Percentiles rank a stretch among this genome's conserved stretches.
Conservation (phyloP, 768 basidiomycete genomes). For the Termitomyces bulborhizus region DNA sequence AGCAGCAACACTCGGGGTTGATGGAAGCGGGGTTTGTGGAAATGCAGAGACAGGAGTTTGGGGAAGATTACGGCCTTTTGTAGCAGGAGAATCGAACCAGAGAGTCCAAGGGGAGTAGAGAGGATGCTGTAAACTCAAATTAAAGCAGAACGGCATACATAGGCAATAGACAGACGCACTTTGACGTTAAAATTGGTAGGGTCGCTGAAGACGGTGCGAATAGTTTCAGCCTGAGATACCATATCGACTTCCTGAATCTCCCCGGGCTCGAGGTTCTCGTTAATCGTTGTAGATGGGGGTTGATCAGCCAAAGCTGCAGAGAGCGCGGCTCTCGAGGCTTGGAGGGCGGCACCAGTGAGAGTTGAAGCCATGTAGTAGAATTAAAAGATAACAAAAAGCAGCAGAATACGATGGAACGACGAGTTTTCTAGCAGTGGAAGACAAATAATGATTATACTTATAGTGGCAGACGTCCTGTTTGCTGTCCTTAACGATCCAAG, state of each 20-base stretch:
- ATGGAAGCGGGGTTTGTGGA: constrained; percentile 66
- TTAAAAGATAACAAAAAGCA: not conserved
- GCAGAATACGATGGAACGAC: not conserved
- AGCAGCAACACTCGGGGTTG: constrained; percentile 66
- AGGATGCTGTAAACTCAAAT: constrained; percentile 58
- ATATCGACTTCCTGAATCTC: constrained; percentile 87
- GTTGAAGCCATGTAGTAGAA: constrained; percentile 33
- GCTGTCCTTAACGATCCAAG: constrained; percentile 2
- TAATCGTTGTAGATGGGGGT: constrained; percentile 22
- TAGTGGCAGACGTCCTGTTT: constrained; percentile 6
- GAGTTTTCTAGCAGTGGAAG: not conserved
- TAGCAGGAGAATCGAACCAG: constrained; percentile 95
- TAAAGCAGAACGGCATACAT: not conserved
- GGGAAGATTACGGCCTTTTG: constrained; percentile 84
- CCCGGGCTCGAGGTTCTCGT: constrained; percentile 58
- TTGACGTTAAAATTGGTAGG: constrained; percentile 95
- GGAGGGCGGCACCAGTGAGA: constrained; percentile 61
- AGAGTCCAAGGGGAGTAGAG: constrained; percentile 94
- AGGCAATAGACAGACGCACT: too few species aligned
- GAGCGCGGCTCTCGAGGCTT: constrained; percentile 77
- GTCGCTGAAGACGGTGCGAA: constrained; percentile 92
- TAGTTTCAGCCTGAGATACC: constrained; percentile 74
- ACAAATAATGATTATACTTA: constrained; percentile 3
- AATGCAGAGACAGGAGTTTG: constrained; percentile 78
- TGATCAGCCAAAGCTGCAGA: constrained; percentile 62